Conservation (phyloP, 495 filamentous ascomycete species). For the Apiosordaria backusii region DNA sequence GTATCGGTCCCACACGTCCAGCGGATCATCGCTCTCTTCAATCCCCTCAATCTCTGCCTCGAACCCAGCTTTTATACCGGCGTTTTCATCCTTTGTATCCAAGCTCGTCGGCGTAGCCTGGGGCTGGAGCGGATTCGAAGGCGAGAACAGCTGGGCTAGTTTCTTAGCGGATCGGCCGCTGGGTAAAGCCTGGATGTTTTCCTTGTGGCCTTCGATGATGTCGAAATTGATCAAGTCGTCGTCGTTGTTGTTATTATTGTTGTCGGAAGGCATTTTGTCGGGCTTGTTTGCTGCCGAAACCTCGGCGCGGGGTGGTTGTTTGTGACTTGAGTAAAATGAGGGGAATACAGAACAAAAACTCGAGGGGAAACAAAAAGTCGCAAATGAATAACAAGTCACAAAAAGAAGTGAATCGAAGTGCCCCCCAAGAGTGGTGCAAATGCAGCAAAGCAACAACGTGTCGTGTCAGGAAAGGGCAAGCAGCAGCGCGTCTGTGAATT, state of each 20-base stretch:
- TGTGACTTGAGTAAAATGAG: background rate
- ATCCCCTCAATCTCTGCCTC: constrained; percentile 77
- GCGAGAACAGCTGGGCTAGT: constrained; percentile 79
- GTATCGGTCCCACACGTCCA: constrained; percentile 95
- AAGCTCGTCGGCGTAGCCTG: constrained; percentile 54
- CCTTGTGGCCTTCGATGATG: constrained; percentile 93
- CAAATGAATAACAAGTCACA: background rate
- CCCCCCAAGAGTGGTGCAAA: too few relatives aligned
- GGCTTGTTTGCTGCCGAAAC: background rate
- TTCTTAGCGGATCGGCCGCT: constrained; percentile 87
- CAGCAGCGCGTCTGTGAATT: background rate
- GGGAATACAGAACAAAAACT: background rate
- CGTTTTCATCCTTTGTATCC: constrained; percentile 73
- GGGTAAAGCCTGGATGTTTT: constrained; percentile 92
- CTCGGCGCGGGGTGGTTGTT: background rate
- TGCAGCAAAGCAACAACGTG: background rate
- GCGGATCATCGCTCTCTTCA: constrained; percentile 85
- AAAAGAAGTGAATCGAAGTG: background rate
- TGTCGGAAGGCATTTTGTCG: background rate
- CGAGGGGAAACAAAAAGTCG: background rate
- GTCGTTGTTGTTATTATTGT: constrained; percentile 41
- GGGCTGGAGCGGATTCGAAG: constrained; percentile 48
- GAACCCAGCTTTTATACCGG: constrained; percentile 74
- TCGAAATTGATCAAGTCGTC: constrained; percentile 77
- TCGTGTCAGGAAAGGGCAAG: background rate